Percentiles rank a stretch among this genome's conserved stretches.
Evolutionary conservation across 2,329 filamentous ascomycete species (phyloP).

Genomic region (Beauveria caledonica): DNA sequence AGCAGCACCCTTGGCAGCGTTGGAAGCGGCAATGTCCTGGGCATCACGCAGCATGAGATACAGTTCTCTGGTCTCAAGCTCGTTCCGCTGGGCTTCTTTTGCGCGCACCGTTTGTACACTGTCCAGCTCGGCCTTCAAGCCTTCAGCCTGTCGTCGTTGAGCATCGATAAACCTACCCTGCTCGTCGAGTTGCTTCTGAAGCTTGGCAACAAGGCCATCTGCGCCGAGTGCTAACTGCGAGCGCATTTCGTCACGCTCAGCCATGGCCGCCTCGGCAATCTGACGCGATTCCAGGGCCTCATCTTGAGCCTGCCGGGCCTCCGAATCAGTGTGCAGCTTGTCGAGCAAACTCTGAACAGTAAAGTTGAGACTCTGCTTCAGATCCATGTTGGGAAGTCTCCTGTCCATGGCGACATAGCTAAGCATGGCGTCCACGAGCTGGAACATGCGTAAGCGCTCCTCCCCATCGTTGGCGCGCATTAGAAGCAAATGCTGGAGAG

Average conservation of each 20-base stretch:
- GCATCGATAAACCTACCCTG: conserved; percentile 86
- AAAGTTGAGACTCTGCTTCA: conserved; percentile 96
- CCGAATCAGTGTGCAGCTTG: conserved; percentile 92
- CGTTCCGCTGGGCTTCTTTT: conserved; percentile 88
- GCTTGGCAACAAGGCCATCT: conserved; percentile 83
- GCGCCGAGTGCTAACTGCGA: conserved; percentile 83
- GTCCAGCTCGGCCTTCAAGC: conserved; percentile 80
- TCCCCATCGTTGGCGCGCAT: conserved; percentile 88
- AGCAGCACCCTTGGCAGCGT: conserved; percentile 53
- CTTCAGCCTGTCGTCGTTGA: conserved; percentile 76
- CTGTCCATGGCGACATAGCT: conserved; percentile 99
- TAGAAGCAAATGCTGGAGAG: conserved; percentile 87
- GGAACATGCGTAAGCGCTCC: conserved; percentile 89
- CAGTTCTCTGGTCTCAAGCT: conserved; percentile 89
- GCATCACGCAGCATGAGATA: conserved; percentile 98
- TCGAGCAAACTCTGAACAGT: conserved; percentile 93
- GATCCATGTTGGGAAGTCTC: conserved; percentile 88
- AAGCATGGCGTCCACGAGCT: conserved; percentile 96
- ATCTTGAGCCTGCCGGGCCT: conserved; percentile 85
- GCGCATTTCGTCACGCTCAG: conserved; percentile 91
- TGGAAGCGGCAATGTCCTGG: conserved; percentile 88
- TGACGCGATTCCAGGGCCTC: conserved; percentile 85
- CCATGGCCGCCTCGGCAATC: conserved; percentile 90
- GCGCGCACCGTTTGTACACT: conserved; percentile 78
- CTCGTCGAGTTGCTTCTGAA: conserved; percentile 91